Evolutionary conservation across 2,329 filamentous ascomycete species (phyloP).

Genomic region (Amauroascus niger): DNA sequence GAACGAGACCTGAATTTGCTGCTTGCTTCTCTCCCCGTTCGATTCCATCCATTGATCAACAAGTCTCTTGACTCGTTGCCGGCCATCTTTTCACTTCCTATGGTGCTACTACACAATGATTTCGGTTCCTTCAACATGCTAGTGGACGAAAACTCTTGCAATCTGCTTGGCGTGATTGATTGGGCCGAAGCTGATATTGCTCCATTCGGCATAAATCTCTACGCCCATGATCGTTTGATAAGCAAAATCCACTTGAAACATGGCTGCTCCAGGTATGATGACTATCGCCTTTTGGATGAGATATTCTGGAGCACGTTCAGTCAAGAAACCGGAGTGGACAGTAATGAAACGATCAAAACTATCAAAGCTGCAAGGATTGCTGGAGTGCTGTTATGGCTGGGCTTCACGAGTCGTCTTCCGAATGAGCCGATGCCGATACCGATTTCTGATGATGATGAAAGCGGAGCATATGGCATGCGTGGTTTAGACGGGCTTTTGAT

Average conservation of each 20-base stretch:
- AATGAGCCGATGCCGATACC: slow-evolving; percentile 30
- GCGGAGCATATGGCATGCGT: slow-evolving; percentile 33
- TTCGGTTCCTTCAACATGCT: slow-evolving; percentile 35
- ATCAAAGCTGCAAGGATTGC: slow-evolving; percentile 29
- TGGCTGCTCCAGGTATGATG: slow-evolving; percentile 29
- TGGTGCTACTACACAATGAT: slow-evolving; percentile 35
- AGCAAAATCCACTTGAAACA: slow-evolving; percentile 30
- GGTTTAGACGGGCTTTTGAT: slow-evolving; percentile 32
- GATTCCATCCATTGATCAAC: slow-evolving; percentile 9
- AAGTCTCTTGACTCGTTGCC: slow-evolving; percentile 24
- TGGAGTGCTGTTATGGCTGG: slow-evolving; percentile 28
- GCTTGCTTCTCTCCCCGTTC: slow-evolving; percentile 19
- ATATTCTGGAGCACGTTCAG: slow-evolving; percentile 30
- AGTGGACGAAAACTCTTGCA: slow-evolving; percentile 31
- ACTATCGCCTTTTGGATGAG: slow-evolving; percentile 21
- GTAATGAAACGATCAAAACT: slow-evolving; percentile 19
- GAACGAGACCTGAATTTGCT: slow-evolving; percentile 28
- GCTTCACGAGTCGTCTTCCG: slow-evolving; percentile 34
- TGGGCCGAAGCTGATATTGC: slow-evolving; percentile 36
- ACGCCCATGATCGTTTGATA: slow-evolving; percentile 29
- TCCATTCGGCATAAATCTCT: slow-evolving; percentile 36
- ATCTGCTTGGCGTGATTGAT: slow-evolving; percentile 35
- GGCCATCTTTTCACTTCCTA: slow-evolving; percentile 31
- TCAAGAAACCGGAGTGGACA: slow-evolving; percentile 24
- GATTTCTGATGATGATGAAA: slow-evolving; percentile 32